phyloP scores from a whole-genome alignment of 2,329 filamentous ascomycete genomes.

The Aspergillus ruber region DNA sequence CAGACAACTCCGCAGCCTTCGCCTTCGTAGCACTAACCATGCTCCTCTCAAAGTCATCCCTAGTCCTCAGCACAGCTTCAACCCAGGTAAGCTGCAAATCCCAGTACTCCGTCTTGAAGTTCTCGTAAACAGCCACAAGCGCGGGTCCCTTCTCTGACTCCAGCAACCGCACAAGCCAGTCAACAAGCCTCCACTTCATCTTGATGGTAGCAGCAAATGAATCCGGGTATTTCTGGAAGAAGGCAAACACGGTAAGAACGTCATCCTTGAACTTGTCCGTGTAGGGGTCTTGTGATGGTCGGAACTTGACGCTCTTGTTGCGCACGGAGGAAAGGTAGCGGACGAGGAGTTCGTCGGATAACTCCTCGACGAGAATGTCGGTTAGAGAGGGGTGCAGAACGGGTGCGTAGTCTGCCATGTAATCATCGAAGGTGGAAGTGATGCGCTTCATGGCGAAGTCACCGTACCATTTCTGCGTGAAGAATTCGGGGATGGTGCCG shows the following conservation, averaged over 20 bases:
- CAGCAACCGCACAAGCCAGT: constrained; percentile 75
- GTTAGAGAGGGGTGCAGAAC: constrained; percentile 80
- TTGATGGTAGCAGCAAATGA: constrained; percentile 70
- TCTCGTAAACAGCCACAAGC: constrained; percentile 70
- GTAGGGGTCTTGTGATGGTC: constrained; percentile 70
- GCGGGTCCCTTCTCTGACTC: constrained; percentile 63
- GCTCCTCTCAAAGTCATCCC: constrained; percentile 88
- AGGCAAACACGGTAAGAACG: constrained; percentile 80
- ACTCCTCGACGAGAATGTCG: constrained; percentile 88
- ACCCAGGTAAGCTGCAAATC: constrained; percentile 94
- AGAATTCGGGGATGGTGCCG: constrained; percentile 77
- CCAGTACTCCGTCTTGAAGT: constrained; percentile 83
- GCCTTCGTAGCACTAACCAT: constrained; percentile 87
- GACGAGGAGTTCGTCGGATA: constrained; percentile 83
- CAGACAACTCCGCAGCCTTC: constrained; percentile 75
- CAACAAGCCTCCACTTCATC: constrained; percentile 85
- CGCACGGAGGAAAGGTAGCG: constrained; percentile 77
- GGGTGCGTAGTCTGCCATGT: constrained; percentile 76
- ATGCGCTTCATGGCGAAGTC: constrained; percentile 87
- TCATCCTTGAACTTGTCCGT: constrained; percentile 92
- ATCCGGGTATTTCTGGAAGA: constrained; percentile 68
- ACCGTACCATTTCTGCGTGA: constrained; percentile 83
- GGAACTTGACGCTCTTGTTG: constrained; percentile 87
- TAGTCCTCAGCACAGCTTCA: constrained; percentile 74
- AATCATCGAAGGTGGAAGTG: constrained; percentile 90